Base-by-base conservation (phyloP, 768 basidiomycete genomes). In the Suillus alpinus region DNA sequence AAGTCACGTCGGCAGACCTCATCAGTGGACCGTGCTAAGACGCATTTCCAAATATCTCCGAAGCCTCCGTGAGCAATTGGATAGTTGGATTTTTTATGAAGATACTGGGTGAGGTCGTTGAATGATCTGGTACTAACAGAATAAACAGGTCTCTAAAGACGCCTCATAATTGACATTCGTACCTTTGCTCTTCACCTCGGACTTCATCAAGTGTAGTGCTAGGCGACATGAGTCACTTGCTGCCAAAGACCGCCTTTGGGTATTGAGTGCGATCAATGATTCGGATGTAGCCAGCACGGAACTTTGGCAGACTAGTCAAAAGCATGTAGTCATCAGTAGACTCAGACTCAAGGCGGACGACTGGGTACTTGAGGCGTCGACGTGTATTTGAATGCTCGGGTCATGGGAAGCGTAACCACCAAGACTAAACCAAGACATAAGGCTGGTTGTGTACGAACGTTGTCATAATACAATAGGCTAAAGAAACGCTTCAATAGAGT, bases 1-100 rank as follows among this genome's bases (percentile, higher is more conserved):
- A 37, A 53, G 20, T 16, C 20, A 23, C 20, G 16, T 26, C 9
- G 8, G 16, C 52, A 20, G 16, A 55, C 52, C 52, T 55, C 52
- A 26, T 26, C 34, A 36, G n/a, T n/a, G 4, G 14, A 8, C 6
- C 14, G 20, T 36, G 51, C 16, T 26, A 55, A 37, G 16, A 10
- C 18, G 36, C 59, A 44, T 50, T 37, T 59, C 60, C 60, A 61
- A 13, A 61, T 59, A 39, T 61, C 59, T 31, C 59, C 56, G 31
- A 58, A 58, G 20, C 41, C 56, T 36, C 59, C 59, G 2, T 46
- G 57, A 58, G 59, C 59, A 46, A 34, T 37, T 34, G 59, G 59
- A 46, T 59, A n/a, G 9, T 20, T 14, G 36, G 34, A 31, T 44
- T 34, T 6, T 8, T 14, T 59, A 20, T 3, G 40, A 41, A 60